Evolutionary conservation across 225 moss, liverwort and hornwort species (phyloP), one percentile per base, ranked within the genome.

Genomic region (Anthoceros angustus): DNA sequence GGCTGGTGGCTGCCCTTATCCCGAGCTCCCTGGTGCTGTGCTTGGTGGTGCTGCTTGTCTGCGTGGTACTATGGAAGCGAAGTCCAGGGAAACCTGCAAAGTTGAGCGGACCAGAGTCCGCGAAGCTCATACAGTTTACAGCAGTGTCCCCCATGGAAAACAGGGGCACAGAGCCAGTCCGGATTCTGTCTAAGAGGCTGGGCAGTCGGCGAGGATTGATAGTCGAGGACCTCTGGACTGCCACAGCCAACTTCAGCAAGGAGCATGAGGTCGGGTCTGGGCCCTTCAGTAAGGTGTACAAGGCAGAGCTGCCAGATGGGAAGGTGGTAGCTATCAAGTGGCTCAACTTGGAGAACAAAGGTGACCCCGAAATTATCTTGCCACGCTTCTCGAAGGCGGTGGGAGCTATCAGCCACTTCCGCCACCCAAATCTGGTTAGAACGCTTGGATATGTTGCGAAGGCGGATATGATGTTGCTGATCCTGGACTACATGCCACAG

Each of bases 281-380:
- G 0, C 73, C 65, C 16, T 62, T 72, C 8, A 68, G 85, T 67
- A 72, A 68, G 0, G 82, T 82, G 21, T 76, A 76, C 25, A 76
- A 66, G 69, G 85, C 79, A 18, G 23, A 18, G 23, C 81, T 84
- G 12, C 68, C 69, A 15, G 82, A 82, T 40, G 75, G 76, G 10
- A 80, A 72, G 8, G 66, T 67, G 0, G 85, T 85, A 0, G 85
- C 82, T 38, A 79, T 85, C 45, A 85, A 85, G 74, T 76, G 70
- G 70, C 75, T 83, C 15, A 73, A 64, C 5, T 71, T 82, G 68
- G 68, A 46, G 43, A 62, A 6, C 69, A 61, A 60, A 46, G 42
- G 41, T 23, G 41, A 64, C 26, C 38, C 38, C 1, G 50, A 32
- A 15, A 23, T n/a, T 4, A 55, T 55, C n/a, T 8, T n/a, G 42